Evolutionary conservation across 805 yeast species (phyloP), one percentile per base, ranked within the genome.

Genomic region (Ogataea haglerorum): DNA sequence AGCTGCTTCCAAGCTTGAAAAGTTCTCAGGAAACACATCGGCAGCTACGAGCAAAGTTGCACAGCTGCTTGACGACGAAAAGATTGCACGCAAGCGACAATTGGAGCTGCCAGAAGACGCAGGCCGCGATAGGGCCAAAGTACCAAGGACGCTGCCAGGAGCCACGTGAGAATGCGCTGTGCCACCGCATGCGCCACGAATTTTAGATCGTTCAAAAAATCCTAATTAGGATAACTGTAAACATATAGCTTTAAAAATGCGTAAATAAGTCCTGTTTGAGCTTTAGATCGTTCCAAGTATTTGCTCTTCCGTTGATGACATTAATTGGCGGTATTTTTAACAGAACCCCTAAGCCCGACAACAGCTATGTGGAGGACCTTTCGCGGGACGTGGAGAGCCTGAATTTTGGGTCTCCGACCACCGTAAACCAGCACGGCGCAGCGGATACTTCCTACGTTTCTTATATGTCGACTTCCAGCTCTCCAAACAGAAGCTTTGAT

Each of bases 371-470:
- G 22, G 65, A 60, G 10, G 65, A 63, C 25, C 52, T 63, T 7
- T 60, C 67, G 1, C 53, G 54, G 38, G 65, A 63, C 40, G 65
- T 63, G 9, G 65, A 62, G 47, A 52, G 58, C 13, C 43, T 63
- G 21, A 59, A 54, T 36, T 61, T 62, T 38, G 64, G 60, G 3
- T 45, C 56, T 19, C 54, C 60, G 21, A 27, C 56, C 6, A 51
- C 63, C 4, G 56, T 61, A 22, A 49, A 44, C 23, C 40, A 40
- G 28, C 35, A 38, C 31, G 46, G 46, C 30, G 48, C 47, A 27
- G 54, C 49, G 9, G 52, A 49, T 26, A 47, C 57, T 7, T 52
- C 52, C 9, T 47, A 47, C 37, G 51, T 45, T 30, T 53, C 63
- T 8, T 50, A 52, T 34, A 47, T 57, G 58, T 60, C 66, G 16